Evolutionary conservation across 495 filamentous ascomycete species (phyloP).

Genomic region (Letharia columbiana): DNA sequence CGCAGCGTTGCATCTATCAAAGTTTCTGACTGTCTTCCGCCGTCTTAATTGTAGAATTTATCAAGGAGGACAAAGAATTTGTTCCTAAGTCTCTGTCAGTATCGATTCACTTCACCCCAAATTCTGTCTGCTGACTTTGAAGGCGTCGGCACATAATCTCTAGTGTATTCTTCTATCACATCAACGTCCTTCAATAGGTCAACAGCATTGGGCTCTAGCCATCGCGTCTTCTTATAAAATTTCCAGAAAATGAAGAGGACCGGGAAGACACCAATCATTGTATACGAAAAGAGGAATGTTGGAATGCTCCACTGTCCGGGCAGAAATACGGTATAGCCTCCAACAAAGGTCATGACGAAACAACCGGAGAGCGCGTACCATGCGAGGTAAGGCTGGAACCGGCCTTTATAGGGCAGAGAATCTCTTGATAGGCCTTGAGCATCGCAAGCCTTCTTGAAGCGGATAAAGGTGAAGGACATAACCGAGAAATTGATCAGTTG

Average conservation of each 20-base stretch:
- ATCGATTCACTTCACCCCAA: not conserved
- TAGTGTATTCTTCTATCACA: slow-evolving; percentile 66
- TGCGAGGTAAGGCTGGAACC: slow-evolving; percentile 60
- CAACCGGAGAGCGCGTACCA: slow-evolving; percentile 55
- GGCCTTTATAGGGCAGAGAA: slow-evolving; percentile 56
- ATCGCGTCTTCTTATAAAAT: slow-evolving; percentile 52
- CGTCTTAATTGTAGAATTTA: slow-evolving; percentile 7
- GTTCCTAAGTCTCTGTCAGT: slow-evolving; percentile 8
- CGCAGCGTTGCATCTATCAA: not conserved
- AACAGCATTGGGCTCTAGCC: slow-evolving; percentile 49
- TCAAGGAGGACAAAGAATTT: slow-evolving; percentile 9
- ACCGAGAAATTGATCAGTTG: slow-evolving; percentile 73
- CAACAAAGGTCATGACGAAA: slow-evolving; percentile 62
- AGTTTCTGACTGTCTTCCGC: not conserved
- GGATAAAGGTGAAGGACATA: slow-evolving; percentile 61
- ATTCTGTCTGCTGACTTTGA: slow-evolving; percentile 44
- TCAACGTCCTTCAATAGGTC: slow-evolving; percentile 56
- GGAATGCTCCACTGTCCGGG: slow-evolving; percentile 62
- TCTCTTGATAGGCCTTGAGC: slow-evolving; percentile 59
- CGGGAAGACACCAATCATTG: slow-evolving; percentile 59
- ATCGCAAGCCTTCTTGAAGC: slow-evolving; percentile 60
- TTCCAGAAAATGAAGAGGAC: slow-evolving; percentile 65
- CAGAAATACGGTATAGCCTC: slow-evolving; percentile 70
- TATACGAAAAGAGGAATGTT: slow-evolving; percentile 70
- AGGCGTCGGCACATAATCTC: slow-evolving; percentile 48